A percentile compares a stretch with the other conserved stretches of the same genome.
Evolutionary conservation across 768 basidiomycete species (phyloP).

Genomic region (Crassisporium funariophilum): DNA sequence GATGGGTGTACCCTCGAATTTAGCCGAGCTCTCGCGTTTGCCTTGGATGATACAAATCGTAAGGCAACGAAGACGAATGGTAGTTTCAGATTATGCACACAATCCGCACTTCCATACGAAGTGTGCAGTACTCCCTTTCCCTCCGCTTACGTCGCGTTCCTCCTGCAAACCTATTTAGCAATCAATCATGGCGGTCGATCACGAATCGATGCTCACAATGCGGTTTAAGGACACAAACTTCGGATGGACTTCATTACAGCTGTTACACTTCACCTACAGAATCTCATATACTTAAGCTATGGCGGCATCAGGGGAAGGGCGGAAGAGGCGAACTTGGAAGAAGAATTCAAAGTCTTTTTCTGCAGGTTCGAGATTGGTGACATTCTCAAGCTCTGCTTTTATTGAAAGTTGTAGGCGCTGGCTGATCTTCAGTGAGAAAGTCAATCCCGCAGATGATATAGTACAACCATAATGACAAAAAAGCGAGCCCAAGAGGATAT

Average conservation of each 20-base stretch:
- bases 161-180: constrained; percentile 46
- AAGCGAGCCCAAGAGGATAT: too few relatives aligned
- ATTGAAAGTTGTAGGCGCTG: constrained; percentile 68
- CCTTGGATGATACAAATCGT: constrained; percentile 29
- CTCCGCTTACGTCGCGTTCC: constrained; percentile 61
- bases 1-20: constrained; percentile 61
- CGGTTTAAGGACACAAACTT: constrained; percentile 76
- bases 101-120: constrained; percentile 81
- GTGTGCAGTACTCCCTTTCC: constrained; percentile 70
- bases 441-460: neutral
- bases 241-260: constrained; percentile 76
- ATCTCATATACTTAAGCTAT: constrained; percentile 21
- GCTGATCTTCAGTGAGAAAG: constrained; percentile 13
- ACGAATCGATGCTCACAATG: constrained; percentile 39
- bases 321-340: constrained; percentile 58
- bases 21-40: constrained; percentile 82
- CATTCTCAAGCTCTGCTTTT: constrained; percentile 80
- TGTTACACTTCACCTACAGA: constrained; percentile 72
- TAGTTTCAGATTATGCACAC: constrained; percentile 40
- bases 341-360: constrained; percentile 74
- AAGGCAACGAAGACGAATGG: neutral
- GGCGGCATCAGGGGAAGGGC: constrained; percentile 6
- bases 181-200: neutral
- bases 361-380: constrained; percentile 69
- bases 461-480: constrained; percentile 48